These are phyloP conservation scores for Cryptococcus sp. DNA, from an alignment of 1,284 basidiomycete genomes.

Conservation along the genomic window DNA sequence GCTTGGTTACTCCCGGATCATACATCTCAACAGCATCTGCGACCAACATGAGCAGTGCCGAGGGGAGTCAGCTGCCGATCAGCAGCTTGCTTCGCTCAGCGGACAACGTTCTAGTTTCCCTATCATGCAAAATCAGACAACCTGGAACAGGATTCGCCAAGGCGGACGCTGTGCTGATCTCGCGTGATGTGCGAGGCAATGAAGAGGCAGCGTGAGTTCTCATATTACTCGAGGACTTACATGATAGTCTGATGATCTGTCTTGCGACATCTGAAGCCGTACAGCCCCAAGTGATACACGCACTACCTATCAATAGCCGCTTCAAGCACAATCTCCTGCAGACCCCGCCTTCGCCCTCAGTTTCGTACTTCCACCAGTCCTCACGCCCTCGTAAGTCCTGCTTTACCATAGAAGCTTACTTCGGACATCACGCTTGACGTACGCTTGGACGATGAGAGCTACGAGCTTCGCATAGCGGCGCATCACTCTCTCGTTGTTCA, in stretches of 20 bases:
- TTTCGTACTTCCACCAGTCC: constrained; percentile 41
- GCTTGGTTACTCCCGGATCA: no score
- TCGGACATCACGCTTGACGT: constrained; percentile 27
- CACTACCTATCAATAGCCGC: constrained; percentile 22
- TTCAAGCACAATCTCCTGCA: constrained; percentile 32
- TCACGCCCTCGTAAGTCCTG: constrained; percentile 34
- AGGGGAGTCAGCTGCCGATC: no score
- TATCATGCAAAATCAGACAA: constrained; percentile 23
- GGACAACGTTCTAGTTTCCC: constrained; percentile 14
- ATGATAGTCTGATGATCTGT: constrained; percentile 26
- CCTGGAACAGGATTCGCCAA: constrained; percentile 12
- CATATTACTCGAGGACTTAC: not conserved
- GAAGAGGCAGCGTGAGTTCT: constrained; percentile 29
- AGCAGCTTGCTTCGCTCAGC: constrained; percentile 12
- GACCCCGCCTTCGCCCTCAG: constrained; percentile 40
- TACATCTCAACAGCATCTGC: no score
- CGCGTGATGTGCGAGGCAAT: not conserved
- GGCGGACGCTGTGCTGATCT: constrained; percentile 22
- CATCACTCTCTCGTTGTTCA: constrained; percentile 26
- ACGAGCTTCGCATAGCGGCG: constrained; percentile 68
- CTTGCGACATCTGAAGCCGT: no score
- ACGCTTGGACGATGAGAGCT: constrained; percentile 61
- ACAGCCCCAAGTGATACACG: constrained; percentile 17
- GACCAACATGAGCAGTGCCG: no score
- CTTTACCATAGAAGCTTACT: constrained; percentile 1